phyloP scores from a whole-genome alignment of 2,329 filamentous ascomycete species.

The Phyllosticta citribraziliensis region DNA sequence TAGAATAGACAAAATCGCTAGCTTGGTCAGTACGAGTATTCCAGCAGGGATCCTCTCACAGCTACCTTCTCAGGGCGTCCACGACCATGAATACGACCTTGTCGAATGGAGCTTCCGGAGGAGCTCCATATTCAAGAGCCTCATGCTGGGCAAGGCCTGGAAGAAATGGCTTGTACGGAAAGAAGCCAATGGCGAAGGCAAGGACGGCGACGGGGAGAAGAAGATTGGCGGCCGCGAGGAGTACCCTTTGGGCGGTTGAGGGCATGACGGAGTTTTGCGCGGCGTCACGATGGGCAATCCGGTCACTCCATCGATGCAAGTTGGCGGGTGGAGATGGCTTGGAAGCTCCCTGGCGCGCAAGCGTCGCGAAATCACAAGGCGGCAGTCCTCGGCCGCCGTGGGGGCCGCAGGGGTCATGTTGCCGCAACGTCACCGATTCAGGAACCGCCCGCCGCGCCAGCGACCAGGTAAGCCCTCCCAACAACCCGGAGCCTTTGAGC shows the following conservation, averaged over 20 bases:
- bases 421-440: neutral
- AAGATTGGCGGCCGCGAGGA: slow-evolving; percentile 60
- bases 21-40: slow-evolving; percentile 2
- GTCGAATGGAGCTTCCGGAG: slow-evolving; percentile 66
- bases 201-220: slow-evolving; percentile 60
- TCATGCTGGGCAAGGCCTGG: slow-evolving; percentile 69
- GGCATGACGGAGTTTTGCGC: neutral
- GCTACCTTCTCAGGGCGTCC: slow-evolving; percentile 79
- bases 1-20: slow-evolving; percentile 87
- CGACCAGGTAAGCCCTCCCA: neutral
- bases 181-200: slow-evolving; percentile 83
- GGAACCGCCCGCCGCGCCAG: neutral
- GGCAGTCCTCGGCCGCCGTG: neutral
- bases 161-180: slow-evolving; percentile 92
- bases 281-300: neutral
- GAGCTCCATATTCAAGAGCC: slow-evolving; percentile 42
- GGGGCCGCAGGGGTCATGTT: neutral
- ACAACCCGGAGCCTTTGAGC: neutral
- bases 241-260: slow-evolving; percentile 4
- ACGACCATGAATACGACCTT: slow-evolving; percentile 95
- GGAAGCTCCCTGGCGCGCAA: neutral
- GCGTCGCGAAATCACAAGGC: neutral
- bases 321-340: neutral
- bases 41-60: neutral
- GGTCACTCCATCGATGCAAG: neutral